These are phyloP conservation scores for Wallacemonas rigidus DNA, from an alignment of 208 protist species.

Conservation along the genomic window DNA sequence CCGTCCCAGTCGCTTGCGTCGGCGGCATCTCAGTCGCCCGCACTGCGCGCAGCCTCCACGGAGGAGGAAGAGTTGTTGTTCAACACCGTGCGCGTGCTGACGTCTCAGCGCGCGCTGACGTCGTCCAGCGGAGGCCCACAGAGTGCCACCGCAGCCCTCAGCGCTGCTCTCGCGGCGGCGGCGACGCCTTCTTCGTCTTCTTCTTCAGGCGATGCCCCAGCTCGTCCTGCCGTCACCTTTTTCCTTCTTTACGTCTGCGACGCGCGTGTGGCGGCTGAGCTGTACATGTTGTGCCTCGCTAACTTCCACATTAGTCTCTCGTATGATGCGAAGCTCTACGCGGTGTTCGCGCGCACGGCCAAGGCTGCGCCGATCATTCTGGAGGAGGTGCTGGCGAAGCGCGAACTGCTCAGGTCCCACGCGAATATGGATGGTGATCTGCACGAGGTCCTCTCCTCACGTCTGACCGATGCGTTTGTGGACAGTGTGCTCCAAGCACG, in stretches of 20 bases:
- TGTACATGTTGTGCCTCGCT: slow-evolving; percentile 64
- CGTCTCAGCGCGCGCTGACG: slow-evolving; percentile 1
- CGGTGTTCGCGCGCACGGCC: slow-evolving; percentile 35
- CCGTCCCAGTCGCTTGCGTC: neutral
- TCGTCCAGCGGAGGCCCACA: slow-evolving; percentile 2
- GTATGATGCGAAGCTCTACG: slow-evolving; percentile 44
- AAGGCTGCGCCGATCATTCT: slow-evolving; percentile 39
- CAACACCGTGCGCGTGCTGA: slow-evolving; percentile 31
- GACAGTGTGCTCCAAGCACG: slow-evolving; percentile 18
- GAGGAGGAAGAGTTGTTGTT: slow-evolving; percentile 41
- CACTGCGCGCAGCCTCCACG: neutral
- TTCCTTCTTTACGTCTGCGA: slow-evolving; percentile 66
- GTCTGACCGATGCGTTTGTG: slow-evolving; percentile 29
- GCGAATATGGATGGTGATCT: slow-evolving; percentile 78
- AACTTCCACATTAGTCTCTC: slow-evolving; percentile 57
- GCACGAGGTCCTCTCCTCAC: slow-evolving; percentile 41
- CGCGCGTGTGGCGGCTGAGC: slow-evolving; percentile 66
- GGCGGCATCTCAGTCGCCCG: neutral
- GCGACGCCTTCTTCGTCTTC: neutral
- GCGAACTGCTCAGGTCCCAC: slow-evolving; percentile 42
- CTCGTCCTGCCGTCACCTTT: neutral
- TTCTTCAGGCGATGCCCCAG: neutral
- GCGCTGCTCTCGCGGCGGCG: slow-evolving; percentile 3
- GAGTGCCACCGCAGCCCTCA: slow-evolving; percentile 6
- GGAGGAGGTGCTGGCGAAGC: slow-evolving; percentile 50